Evolutionary conservation across 176 grass and related monocot species (phyloP).

Genomic region (Triticum monococcum): DNA sequence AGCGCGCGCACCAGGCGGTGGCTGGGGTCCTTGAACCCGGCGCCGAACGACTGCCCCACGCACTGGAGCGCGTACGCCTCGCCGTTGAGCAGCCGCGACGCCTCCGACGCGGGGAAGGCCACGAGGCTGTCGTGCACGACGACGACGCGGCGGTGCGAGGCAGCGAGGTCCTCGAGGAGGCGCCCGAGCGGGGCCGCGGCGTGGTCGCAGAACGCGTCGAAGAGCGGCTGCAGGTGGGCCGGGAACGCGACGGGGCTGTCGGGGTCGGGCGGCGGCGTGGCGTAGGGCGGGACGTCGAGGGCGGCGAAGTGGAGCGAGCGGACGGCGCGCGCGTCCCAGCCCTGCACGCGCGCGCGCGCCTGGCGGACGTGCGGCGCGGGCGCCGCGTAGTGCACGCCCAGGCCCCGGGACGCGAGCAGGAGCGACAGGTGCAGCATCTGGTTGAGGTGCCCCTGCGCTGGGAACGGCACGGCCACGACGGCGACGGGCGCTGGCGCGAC

Average conservation of each 20-base stretch:
- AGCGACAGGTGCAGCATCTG: conserved; percentile 43
- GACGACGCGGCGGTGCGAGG: conserved; percentile 16
- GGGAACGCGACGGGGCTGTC: conserved; percentile 5
- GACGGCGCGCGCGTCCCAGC: conserved; percentile 2
- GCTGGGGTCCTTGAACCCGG: not conserved
- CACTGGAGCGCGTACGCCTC: conserved; percentile 18
- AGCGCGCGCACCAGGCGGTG: not conserved
- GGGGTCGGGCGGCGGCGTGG: conserved; percentile 2
- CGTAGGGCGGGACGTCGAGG: conserved; percentile 13
- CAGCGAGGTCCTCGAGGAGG: conserved; percentile 15
- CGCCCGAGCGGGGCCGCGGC: not conserved
- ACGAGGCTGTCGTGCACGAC: conserved; percentile 32
- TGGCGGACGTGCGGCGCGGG: conserved; percentile 21
- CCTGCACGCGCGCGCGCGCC: conserved; percentile 3
- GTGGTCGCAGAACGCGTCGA: conserved; percentile 23
- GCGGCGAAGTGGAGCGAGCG: not conserved
- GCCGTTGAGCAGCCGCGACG: not conserved
- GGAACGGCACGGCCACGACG: conserved; percentile 36
- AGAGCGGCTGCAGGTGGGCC: conserved; percentile 22
- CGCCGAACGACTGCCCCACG: not conserved
- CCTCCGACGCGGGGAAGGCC: conserved; percentile 19
- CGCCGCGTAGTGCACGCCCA: conserved; percentile 39
- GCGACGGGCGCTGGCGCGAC: not conserved
- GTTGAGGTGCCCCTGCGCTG: conserved; percentile 45
- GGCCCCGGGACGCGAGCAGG: conserved; percentile 26